Conservation (phyloP, 164 flowering plant species). For the Aristolochia contorta region DNA sequence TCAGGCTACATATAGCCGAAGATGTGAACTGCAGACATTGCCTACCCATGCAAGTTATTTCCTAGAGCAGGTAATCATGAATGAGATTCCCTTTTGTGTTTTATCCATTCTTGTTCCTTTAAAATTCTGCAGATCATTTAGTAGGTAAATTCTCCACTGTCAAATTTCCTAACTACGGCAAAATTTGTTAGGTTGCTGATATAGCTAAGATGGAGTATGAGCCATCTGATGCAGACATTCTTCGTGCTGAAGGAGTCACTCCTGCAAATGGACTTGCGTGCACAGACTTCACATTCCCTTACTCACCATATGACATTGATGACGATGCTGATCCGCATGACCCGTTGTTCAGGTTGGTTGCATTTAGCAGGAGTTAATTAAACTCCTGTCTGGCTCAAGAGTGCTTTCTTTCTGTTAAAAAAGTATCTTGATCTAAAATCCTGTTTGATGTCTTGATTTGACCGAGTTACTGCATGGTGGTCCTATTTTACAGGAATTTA, state of each 20-base stretch:
- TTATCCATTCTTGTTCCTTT: neutral
- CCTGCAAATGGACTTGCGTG: conserved; percentile 84
- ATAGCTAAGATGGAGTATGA: conserved; percentile 70
- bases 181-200: conserved; percentile 50
- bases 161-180: neutral
- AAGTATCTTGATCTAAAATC: neutral
- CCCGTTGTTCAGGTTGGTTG: conserved; percentile 60
- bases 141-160: too few relatives aligned
- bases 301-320: conserved; percentile 22
- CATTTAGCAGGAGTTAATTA: neutral
- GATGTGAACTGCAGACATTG: conserved; percentile 61
- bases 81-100: neutral
- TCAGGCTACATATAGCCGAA: conserved; percentile 69
- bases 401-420: neutral
- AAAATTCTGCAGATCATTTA: neutral
- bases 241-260: conserved; percentile 84
- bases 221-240: conserved; percentile 75
- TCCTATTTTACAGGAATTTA: neutral
- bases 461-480: neutral
- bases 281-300: conserved; percentile 74
- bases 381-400: neutral
- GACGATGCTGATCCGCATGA: conserved; percentile 54
- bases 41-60: conserved; percentile 71
- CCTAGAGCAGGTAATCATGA: conserved; percentile 58
- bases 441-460: neutral